Evolutionary conservation across 148 eudicot genomes (phyloP), one percentile per base, ranked within the genome.

Genomic region (Cornus kousa): DNA sequence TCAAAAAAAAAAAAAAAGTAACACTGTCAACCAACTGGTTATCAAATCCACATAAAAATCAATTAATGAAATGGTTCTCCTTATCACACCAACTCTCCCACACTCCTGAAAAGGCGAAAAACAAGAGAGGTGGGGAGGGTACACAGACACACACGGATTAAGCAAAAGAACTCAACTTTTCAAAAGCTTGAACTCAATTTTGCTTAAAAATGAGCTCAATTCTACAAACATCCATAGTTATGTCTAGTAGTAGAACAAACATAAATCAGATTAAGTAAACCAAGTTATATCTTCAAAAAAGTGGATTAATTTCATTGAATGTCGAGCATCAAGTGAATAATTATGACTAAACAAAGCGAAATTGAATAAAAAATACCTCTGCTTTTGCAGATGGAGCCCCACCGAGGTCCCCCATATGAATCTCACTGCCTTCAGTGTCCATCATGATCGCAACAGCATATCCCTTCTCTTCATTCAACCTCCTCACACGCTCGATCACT

Each of bases 391-490:
- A 90, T 0, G 89, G 80, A 62, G 92, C 87, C 23, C 98, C 98
- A 75, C 97, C 96, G 62, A 95, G 96, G 81, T 95, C 98, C 12
- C 98, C 98, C 98, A 95, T 95, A 69, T 95, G 98, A 89, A 95
- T 93, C 90, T 95, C 98, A 82, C 98, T 95, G 71, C 98, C 98
- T 79, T 95, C 97, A 70, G 98, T 95, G 77, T 95, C 98, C 97
- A 95, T 93, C 97, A 95, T 95, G 62, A 95, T 85, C 0, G 97
- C 98, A 57, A 95, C 98, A 16, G 98, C 98, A 70, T 76, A 95
- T 0, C 98, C 98, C 67, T 93, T 91, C 74, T 93, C 98, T 64
- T 88, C 93, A 85, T 95, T 95, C 88, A 95, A 81, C 78, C 85
- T 83, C 82, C 98, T 87, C 50, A 95, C 94, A 7, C 87, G 74